Percentiles rank a stretch among this genome's conserved stretches.
Conservation (phyloP, 176 grass and related monocot genomes). For the Oryza rufipogon region DNA sequence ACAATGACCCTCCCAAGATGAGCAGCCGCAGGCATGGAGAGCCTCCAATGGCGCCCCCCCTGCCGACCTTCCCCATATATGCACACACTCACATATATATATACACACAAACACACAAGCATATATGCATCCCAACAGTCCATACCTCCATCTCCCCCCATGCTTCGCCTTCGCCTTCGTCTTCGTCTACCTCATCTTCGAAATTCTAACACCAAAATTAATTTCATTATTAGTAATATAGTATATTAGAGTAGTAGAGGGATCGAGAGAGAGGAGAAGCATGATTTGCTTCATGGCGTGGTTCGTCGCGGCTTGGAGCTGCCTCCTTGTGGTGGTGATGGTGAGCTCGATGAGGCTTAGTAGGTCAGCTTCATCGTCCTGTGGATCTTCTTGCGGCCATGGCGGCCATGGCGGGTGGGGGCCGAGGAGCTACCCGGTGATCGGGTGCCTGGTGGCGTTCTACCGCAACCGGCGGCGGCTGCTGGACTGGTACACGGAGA, state of each 20-base stretch:
- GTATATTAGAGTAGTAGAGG: neutral
- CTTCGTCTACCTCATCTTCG: neutral
- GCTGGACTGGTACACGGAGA: constrained; percentile 82
- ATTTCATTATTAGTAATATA: neutral
- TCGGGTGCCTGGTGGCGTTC: constrained; percentile 80
- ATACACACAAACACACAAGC: neutral
- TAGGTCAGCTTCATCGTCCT: neutral
- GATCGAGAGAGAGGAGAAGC: too few relatives aligned
- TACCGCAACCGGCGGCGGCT: constrained; percentile 67
- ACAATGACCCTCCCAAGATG: constrained; percentile 36
- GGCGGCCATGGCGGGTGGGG: constrained; percentile 27
- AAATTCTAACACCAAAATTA: neutral
- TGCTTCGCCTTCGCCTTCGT: neutral
- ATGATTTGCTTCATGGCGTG: constrained; percentile 47
- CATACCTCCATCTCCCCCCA: neutral
- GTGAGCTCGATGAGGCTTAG: neutral
- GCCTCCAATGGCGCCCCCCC: constrained; percentile 25
- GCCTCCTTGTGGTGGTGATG: neutral
- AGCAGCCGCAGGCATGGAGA: neutral
- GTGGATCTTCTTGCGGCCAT: constrained; percentile 5
- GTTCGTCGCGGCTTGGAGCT: constrained; percentile 26
- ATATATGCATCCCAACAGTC: neutral
- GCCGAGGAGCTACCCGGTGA: constrained; percentile 57
- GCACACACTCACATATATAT: constrained; percentile 18
- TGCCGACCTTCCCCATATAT: constrained; percentile 38